phyloP scores from a whole-genome alignment of 305 asterid species.

The Euphrasia arctica region DNA sequence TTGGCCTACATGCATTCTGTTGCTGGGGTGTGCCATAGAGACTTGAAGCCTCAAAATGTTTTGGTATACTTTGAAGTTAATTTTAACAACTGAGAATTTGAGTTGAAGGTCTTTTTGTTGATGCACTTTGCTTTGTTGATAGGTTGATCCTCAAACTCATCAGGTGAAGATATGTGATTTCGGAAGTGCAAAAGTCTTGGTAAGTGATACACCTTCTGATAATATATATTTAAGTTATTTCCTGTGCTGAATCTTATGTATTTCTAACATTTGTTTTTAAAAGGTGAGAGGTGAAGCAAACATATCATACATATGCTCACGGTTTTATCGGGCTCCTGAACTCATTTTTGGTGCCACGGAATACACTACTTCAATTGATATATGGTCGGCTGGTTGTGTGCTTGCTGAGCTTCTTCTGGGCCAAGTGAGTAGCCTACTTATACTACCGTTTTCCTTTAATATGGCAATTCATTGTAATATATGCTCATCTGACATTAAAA shows the following conservation, averaged over 20 bases:
- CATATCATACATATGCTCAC: constrained; percentile 93
- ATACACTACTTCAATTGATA: constrained; percentile 85
- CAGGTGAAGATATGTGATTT: constrained; percentile 92
- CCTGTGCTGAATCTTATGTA: neutral
- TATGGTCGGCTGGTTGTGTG: constrained; percentile 98
- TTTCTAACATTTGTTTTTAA: constrained; percentile 6
- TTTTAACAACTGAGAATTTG: neutral
- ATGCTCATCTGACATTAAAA: constrained; percentile 20
- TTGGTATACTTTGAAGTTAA: constrained; percentile 45
- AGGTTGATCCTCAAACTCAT: constrained; percentile 82
- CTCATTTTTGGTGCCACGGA: constrained; percentile 97
- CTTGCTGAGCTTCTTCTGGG: constrained; percentile 97
- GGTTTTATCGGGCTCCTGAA: constrained; percentile 95
- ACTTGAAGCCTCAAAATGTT: constrained; percentile 92
- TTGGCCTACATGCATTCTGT: constrained; percentile 95
- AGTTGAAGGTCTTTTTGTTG: constrained; percentile 16
- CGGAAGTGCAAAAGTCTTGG: constrained; percentile 95
- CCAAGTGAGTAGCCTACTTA: constrained; percentile 50
- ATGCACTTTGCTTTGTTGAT: constrained; percentile 18
- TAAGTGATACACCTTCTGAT: constrained; percentile 36
- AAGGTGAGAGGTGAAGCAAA: constrained; percentile 91
- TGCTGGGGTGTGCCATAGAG: constrained; percentile 90
- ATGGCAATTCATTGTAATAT: neutral
- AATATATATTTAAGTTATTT: neutral
- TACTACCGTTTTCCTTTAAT: constrained; percentile 8